These are phyloP conservation scores for Astrothelium macrocarpum DNA, from an alignment of 495 filamentous ascomycete genomes.

Conservation along the genomic window DNA sequence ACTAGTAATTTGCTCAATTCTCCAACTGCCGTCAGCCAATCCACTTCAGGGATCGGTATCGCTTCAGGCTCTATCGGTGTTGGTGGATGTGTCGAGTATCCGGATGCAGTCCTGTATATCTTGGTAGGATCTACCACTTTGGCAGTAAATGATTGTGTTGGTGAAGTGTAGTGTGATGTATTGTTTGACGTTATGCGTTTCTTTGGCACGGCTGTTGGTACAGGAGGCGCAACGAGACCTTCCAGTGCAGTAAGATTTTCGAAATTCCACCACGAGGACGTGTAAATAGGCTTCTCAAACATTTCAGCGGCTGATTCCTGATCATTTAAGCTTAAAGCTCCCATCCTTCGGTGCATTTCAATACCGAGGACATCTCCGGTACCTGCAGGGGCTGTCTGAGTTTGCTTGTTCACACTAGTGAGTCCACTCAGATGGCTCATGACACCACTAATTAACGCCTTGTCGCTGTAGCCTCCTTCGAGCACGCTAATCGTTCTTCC, in stretches of 20 bases:
- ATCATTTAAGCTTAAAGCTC: constrained; percentile 17
- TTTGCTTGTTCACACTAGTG: constrained; percentile 23
- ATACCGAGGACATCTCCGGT: constrained; percentile 33
- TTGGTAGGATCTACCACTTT: constrained; percentile 54
- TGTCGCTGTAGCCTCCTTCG: constrained; percentile 91
- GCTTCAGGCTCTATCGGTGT: constrained; percentile 35
- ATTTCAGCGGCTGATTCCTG: constrained; percentile 8
- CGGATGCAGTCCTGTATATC: constrained; percentile 42
- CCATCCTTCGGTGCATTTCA: constrained; percentile 45
- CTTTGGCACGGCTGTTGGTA: constrained; percentile 37
- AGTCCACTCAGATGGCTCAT: constrained; percentile 80
- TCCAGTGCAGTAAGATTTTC: constrained; percentile 57
- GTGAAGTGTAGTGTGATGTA: constrained; percentile 51
- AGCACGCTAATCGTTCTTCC: constrained; percentile 86
- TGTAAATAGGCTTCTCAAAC: constrained; percentile 34
- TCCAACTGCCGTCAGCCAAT: constrained; percentile 71
- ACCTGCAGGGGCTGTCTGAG: constrained; percentile 18
- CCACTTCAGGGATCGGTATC: constrained; percentile 65
- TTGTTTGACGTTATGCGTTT: constrained; percentile 46
- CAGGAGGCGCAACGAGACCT: constrained; percentile 40
- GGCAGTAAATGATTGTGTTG: constrained; percentile 69
- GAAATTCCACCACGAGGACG: constrained; percentile 70
- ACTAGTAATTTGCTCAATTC: constrained; percentile 78
- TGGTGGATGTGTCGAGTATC: constrained; percentile 19
- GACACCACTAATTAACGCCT: constrained; percentile 77